Evolutionary conservation across 805 yeast species (phyloP).

Genomic region (Suhomyces kilbournensis): DNA sequence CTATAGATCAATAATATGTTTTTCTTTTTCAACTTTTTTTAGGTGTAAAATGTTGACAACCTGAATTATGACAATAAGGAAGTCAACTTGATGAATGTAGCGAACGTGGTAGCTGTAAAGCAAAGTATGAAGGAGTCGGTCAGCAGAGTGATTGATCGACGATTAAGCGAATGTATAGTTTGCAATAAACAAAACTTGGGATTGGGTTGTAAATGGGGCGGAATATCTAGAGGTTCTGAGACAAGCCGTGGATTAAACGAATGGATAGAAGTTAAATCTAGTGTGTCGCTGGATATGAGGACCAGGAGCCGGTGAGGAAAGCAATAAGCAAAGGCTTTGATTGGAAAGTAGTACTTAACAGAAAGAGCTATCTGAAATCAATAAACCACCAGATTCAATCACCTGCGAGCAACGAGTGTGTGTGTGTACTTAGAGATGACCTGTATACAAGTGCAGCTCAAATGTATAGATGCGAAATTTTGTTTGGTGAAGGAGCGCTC

Average conservation of each 20-base stretch:
- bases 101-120: background rate
- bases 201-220: background rate
- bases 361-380: background rate
- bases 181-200: background rate
- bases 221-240: background rate
- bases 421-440: background rate
- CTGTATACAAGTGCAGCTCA: background rate
- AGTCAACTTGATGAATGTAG: background rate
- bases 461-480: background rate
- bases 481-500: background rate
- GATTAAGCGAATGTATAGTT: background rate
- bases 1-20: background rate
- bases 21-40: background rate
- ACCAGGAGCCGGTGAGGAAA: background rate
- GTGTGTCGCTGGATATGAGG: slow-evolving; percentile 1
- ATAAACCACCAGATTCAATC: background rate
- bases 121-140: background rate
- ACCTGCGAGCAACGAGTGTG: background rate
- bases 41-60: background rate
- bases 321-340: background rate
- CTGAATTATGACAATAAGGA: background rate
- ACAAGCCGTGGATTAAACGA: slow-evolving; percentile 1
- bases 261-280: slow-evolving; percentile 6
- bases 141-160: background rate
- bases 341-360: background rate